Conservation (phyloP, 805 yeast species). For the Hanseniaspora lachancei region DNA sequence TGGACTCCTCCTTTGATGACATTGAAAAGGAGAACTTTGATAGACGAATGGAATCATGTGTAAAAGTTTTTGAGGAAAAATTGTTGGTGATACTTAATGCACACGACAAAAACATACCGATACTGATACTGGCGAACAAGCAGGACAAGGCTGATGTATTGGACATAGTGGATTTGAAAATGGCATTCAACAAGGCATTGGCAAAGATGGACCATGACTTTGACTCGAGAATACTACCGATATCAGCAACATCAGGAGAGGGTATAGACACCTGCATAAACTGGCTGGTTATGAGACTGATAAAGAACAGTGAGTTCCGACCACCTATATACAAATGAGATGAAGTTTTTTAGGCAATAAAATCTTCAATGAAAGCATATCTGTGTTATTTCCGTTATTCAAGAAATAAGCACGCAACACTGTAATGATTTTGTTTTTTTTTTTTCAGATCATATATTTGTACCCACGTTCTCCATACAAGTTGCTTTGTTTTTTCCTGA, state of each 20-base stretch:
- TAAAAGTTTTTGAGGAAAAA: conserved; percentile 45
- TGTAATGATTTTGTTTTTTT: background rate
- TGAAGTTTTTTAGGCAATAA: background rate
- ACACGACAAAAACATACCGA: conserved; percentile 43
- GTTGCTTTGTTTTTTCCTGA: background rate
- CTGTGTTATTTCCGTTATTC: background rate
- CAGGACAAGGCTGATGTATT: conserved; percentile 64
- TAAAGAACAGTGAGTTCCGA: conserved; percentile 31
- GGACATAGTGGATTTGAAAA: conserved; percentile 68
- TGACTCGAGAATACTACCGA: conserved; percentile 79
- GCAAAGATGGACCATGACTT: conserved; percentile 69
- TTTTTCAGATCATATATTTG: too few relatives aligned
- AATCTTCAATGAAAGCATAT: background rate
- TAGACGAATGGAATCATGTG: conserved; percentile 70
- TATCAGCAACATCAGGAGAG: conserved; percentile 64
- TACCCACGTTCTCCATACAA: too few relatives aligned
- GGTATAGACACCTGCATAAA: conserved; percentile 81
- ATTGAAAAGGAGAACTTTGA: conserved; percentile 17
- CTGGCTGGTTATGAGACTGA: conserved; percentile 68
- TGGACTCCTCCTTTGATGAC: conserved; percentile 43
- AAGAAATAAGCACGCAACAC: too few relatives aligned
- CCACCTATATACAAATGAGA: conserved; percentile 27
- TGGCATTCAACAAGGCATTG: conserved; percentile 71
- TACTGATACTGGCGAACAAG: conserved; percentile 88
- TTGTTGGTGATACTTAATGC: conserved; percentile 32